A percentile compares a stretch with the other conserved stretches of the same genome.
phyloP scores from a whole-genome alignment of 2,329 filamentous ascomycete species.

The Aspergillus costaricaensis region DNA sequence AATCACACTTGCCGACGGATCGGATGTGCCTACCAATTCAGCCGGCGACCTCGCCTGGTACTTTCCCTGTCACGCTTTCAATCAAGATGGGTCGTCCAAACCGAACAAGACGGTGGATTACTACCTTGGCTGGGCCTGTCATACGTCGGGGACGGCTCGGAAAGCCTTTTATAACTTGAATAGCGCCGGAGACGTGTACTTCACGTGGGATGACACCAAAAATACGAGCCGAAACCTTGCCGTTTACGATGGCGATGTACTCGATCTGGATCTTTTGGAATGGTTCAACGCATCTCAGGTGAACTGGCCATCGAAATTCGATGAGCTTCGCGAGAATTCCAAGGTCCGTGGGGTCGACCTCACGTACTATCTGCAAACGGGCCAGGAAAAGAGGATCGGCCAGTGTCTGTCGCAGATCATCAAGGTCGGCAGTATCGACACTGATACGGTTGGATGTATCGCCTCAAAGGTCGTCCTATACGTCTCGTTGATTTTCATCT shows the following conservation, averaged over 20 bases:
- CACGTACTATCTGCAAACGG: conserved; percentile 80
- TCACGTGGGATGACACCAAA: conserved; percentile 90
- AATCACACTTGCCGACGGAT: conserved; percentile 70
- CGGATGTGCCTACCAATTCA: conserved; percentile 76
- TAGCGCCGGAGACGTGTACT: conserved; percentile 84
- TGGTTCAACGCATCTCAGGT: conserved; percentile 91
- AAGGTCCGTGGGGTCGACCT: conserved; percentile 81
- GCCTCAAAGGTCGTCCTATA: conserved; percentile 97
- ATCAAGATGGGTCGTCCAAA: conserved; percentile 83
- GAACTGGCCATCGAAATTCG: conserved; percentile 72
- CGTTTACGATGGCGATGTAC: conserved; percentile 90
- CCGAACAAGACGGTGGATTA: conserved; percentile 73
- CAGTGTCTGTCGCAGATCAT: conserved; percentile 91
- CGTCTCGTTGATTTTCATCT: conserved; percentile 85
- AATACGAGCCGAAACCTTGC: conserved; percentile 88
- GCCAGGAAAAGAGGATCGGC: conserved; percentile 75
- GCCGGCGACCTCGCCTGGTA: conserved; percentile 87
- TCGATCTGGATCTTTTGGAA: conserved; percentile 82
- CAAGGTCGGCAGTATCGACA: conserved; percentile 94
- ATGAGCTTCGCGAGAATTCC: conserved; percentile 71
- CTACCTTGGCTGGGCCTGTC: conserved; percentile 85
- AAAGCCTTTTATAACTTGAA: conserved; percentile 73
- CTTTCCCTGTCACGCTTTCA: conserved; percentile 88
- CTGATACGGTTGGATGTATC: conserved; percentile 94
- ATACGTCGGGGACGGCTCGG: conserved; percentile 71